A percentile compares a stretch with the other conserved stretches of the same genome.
Evolutionary conservation across 2,329 filamentous ascomycete genomes (phyloP).

Genomic region (Phaeosphaeriaceae sp.): DNA sequence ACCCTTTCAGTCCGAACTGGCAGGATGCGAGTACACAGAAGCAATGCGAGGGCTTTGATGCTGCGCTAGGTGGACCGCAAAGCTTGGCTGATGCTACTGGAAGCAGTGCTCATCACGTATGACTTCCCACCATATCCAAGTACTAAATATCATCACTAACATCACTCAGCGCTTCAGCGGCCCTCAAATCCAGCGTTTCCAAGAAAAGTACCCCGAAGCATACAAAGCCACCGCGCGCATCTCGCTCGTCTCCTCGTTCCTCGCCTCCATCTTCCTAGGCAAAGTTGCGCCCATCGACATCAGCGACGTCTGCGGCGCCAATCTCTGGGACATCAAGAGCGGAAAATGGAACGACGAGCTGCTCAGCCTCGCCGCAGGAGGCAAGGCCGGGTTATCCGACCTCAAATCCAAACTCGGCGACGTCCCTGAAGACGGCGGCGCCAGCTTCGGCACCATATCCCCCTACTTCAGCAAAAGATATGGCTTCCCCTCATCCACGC

Average conservation of each 20-base stretch:
- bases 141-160: too few species aligned
- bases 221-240: conserved; percentile 84
- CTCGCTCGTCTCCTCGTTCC: conserved; percentile 92
- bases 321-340: conserved; percentile 86
- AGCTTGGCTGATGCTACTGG: conserved; percentile 81
- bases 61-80: conserved; percentile 68
- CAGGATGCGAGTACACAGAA: conserved; percentile 94
- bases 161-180: conserved; percentile 82
- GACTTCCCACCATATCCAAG: conserved; percentile 38
- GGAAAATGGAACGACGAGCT: conserved; percentile 77
- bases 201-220: conserved; percentile 77
- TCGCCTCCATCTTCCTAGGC: conserved; percentile 89
- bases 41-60: conserved; percentile 90
- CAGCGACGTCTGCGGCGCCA: conserved; percentile 94
- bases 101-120: conserved; percentile 91
- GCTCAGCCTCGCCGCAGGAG: conserved; percentile 75
- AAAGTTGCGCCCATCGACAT: conserved; percentile 88
- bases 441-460: conserved; percentile 76
- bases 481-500: conserved; percentile 77
- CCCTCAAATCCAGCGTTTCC: conserved; percentile 92
- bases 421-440: conserved; percentile 81
- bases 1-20: conserved; percentile 94
- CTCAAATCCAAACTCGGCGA: conserved; percentile 81
- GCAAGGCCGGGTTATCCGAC: conserved; percentile 62
- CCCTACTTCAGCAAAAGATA: conserved; percentile 81